Conservation (phyloP, 495 filamentous ascomycete genomes). For the Xylaria castorea region DNA sequence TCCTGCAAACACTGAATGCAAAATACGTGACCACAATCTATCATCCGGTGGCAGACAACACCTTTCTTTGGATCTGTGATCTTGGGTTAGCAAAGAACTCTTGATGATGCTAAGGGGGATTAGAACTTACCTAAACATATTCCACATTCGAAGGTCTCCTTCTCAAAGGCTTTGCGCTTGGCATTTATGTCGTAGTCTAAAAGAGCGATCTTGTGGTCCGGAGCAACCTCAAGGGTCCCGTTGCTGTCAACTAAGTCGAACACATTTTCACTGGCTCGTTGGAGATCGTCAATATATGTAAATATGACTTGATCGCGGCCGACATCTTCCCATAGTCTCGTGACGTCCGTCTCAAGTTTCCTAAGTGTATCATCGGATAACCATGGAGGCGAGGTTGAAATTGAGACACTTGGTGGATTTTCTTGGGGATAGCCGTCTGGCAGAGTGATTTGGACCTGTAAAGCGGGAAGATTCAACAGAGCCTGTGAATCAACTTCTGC, state of each 20-base stretch:
- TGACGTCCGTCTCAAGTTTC: slow-evolving; percentile 65
- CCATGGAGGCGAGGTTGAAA: slow-evolving; percentile 74
- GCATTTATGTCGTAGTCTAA: slow-evolving; percentile 80
- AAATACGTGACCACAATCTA: slow-evolving; percentile 88
- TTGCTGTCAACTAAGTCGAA: slow-evolving; percentile 71
- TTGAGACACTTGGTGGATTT: slow-evolving; percentile 67
- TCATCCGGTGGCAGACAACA: slow-evolving; percentile 73
- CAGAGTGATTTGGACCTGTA: slow-evolving; percentile 71
- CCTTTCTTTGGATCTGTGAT: slow-evolving; percentile 91
- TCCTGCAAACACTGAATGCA: slow-evolving; percentile 84
- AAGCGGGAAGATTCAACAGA: slow-evolving; percentile 77
- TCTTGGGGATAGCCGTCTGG: slow-evolving; percentile 78
- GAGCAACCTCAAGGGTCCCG: slow-evolving; percentile 59
- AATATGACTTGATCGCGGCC: slow-evolving; percentile 80
- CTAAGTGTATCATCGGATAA: slow-evolving; percentile 63
- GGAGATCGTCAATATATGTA: slow-evolving; percentile 84
- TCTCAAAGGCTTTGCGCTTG: slow-evolving; percentile 75
- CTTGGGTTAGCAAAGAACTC: slow-evolving; percentile 33
- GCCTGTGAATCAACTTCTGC: slow-evolving; percentile 61
- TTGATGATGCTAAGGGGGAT: slow-evolving; percentile 15
- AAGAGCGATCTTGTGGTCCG: slow-evolving; percentile 72
- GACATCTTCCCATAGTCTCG: slow-evolving; percentile 80
- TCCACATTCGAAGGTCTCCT: slow-evolving; percentile 86
- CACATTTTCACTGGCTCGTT: slow-evolving; percentile 75
- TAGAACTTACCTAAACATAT: slow-evolving; percentile 71